These are phyloP conservation scores for Blastocystis hominis DNA, from an alignment of 352 stramenopile species.

Conservation along the genomic window DNA sequence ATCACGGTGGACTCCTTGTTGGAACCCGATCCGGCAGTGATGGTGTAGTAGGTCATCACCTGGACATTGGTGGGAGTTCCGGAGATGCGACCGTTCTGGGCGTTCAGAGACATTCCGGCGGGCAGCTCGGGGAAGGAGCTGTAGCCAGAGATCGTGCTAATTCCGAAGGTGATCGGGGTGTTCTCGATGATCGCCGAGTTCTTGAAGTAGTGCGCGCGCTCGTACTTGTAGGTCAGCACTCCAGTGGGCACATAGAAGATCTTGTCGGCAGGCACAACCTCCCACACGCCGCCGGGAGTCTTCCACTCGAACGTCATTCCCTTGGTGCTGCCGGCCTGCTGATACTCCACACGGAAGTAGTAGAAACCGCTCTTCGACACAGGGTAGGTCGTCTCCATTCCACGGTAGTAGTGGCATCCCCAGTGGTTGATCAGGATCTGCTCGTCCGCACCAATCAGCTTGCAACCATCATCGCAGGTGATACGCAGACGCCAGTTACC, in stretches of 20 bases:
- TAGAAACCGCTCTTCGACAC: conserved; percentile 53
- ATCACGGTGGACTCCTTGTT: neutral
- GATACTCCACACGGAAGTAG: conserved; percentile 55
- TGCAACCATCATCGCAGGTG: conserved; percentile 52
- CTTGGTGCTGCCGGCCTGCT: neutral
- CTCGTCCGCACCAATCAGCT: conserved; percentile 37
- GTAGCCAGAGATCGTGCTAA: neutral
- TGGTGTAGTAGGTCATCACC: conserved; percentile 36
- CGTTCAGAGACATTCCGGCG: neutral
- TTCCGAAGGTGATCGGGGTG: conserved; percentile 4
- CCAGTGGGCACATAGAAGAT: conserved; percentile 36
- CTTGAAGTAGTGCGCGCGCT: conserved; percentile 23
- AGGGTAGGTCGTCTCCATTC: neutral
- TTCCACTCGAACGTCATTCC: conserved; percentile 55
- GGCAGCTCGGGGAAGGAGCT: conserved; percentile 31
- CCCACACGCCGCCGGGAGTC: conserved; percentile 3
- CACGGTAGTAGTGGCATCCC: conserved; percentile 38
- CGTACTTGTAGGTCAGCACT: conserved; percentile 42
- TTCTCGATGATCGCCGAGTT: conserved; percentile 6
- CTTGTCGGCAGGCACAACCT: conserved; percentile 18
- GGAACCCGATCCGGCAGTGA: neutral
- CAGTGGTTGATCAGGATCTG: conserved; percentile 37
- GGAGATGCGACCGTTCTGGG: conserved; percentile 32
- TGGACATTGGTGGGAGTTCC: neutral
- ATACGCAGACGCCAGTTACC: conserved; percentile 29